Evolutionary conservation across 805 yeast species (phyloP).

Genomic region (Wickerhamomyces bovis): DNA sequence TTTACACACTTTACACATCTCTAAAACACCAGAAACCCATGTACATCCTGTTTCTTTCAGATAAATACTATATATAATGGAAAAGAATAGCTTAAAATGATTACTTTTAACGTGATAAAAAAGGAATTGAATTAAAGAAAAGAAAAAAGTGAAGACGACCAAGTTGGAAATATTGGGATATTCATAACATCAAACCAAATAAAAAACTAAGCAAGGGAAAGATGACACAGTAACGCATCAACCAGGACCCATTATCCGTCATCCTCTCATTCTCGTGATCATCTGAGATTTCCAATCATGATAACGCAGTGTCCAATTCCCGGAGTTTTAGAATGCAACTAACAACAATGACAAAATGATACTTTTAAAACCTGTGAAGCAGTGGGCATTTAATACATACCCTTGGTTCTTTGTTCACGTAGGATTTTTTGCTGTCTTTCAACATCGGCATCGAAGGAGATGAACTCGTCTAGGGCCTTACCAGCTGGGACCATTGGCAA

Average conservation of each 20-base stretch:
- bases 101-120: neutral
- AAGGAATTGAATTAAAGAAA: neutral
- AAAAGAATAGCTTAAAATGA: neutral
- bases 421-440: constrained; percentile 65
- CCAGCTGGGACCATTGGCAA: constrained; percentile 98
- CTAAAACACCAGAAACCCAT: neutral
- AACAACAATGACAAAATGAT: neutral
- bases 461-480: constrained; percentile 88
- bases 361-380: constrained; percentile 1
- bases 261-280: too few relatives aligned
- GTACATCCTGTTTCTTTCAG: neutral
- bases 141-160: neutral
- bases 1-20: too few relatives aligned
- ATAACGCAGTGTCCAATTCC: neutral
- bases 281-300: neutral
- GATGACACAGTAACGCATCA: neutral
- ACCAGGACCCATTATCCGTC: too few relatives aligned
- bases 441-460: constrained; percentile 75
- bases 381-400: constrained; percentile 44
- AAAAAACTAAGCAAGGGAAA: neutral
- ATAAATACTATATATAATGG: neutral
- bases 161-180: neutral
- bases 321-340: neutral
- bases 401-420: constrained; percentile 69
- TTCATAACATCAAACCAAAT: too few relatives aligned